Conservation (phyloP, 257 asterid species). For the Lithospermum erythrorhizon region DNA sequence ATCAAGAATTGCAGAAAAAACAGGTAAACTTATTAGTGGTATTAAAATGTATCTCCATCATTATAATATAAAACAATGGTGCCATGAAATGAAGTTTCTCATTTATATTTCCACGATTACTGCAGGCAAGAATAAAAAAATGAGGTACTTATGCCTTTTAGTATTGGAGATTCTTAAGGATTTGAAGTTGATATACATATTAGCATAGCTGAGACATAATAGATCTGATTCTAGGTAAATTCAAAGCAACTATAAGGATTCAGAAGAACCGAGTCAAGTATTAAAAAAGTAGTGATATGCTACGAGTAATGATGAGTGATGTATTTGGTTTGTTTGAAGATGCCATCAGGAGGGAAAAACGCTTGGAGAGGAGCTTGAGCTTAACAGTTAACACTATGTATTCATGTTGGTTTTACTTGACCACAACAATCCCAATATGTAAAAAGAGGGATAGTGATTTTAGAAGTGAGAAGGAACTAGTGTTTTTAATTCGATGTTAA, state of each 20-base stretch:
- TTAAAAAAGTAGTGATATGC: too few species aligned
- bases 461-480: too few species aligned
- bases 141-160: conserved; percentile 35
- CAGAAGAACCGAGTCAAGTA: too few species aligned
- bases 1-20: conserved; percentile 58
- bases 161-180: not conserved
- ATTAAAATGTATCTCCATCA: not conserved
- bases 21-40: conserved; percentile 37
- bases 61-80: not conserved
- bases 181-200: not conserved
- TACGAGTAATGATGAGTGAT: too few species aligned
- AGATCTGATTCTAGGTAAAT: too few species aligned
- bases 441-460: too few species aligned
- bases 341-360: conserved; percentile 42
- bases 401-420: too few species aligned
- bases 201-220: too few species aligned
- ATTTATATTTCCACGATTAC: conserved; percentile 1
- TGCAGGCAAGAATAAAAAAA: conserved; percentile 74
- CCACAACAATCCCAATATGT: too few species aligned
- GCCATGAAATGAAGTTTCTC: not conserved
- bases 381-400: too few species aligned
- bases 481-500: too few species aligned
- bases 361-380: conserved; percentile 75
- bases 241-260: too few species aligned
- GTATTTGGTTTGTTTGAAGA: conserved; percentile 8